These are phyloP conservation scores for Ophiocordyceps australis DNA, from an alignment of 2,329 filamentous ascomycete species.

Conservation along the genomic window DNA sequence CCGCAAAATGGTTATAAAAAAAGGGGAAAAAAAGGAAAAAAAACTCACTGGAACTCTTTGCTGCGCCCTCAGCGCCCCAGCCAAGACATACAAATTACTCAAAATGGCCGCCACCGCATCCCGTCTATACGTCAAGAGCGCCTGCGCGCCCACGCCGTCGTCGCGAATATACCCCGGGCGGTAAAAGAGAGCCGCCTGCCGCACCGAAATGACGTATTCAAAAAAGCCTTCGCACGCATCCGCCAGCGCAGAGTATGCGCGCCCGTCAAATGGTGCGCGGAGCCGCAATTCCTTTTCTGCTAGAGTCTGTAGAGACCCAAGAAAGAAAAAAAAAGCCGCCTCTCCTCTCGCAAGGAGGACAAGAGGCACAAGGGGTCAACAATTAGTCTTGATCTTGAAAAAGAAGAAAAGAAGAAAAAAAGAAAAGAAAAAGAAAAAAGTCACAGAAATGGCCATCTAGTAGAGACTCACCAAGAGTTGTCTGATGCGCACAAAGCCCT, in stretches of 20 bases:
- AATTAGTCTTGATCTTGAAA: too few relatives aligned
- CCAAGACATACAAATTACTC: constrained; percentile 38
- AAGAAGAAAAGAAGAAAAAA: too few relatives aligned
- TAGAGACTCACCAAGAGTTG: constrained; percentile 26
- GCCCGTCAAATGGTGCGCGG: constrained; percentile 35
- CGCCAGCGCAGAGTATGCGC: constrained; percentile 36
- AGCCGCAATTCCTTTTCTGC: constrained; percentile 41
- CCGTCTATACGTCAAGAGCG: constrained; percentile 29
- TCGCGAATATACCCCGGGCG: constrained; percentile 32
- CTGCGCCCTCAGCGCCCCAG: constrained; percentile 31
- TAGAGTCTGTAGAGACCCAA: constrained; percentile 16
- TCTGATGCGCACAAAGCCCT: constrained; percentile 38
- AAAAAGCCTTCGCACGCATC: constrained; percentile 39
- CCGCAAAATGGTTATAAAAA: too few relatives aligned
- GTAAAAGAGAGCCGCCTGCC: constrained; percentile 39
- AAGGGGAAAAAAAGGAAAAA: background rate
- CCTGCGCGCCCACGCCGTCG: constrained; percentile 26
- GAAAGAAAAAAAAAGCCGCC: background rate
- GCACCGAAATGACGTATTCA: constrained; percentile 36
- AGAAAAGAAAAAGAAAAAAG: too few relatives aligned
- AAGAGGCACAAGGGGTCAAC: too few relatives aligned
- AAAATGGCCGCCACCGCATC: constrained; percentile 39
- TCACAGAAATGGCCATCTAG: too few relatives aligned
- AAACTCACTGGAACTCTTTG: constrained; percentile 26
- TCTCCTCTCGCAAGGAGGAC: background rate